These are phyloP conservation scores for Lepidium didymum DNA, from an alignment of 345 rosid species.

Conservation along the genomic window DNA sequence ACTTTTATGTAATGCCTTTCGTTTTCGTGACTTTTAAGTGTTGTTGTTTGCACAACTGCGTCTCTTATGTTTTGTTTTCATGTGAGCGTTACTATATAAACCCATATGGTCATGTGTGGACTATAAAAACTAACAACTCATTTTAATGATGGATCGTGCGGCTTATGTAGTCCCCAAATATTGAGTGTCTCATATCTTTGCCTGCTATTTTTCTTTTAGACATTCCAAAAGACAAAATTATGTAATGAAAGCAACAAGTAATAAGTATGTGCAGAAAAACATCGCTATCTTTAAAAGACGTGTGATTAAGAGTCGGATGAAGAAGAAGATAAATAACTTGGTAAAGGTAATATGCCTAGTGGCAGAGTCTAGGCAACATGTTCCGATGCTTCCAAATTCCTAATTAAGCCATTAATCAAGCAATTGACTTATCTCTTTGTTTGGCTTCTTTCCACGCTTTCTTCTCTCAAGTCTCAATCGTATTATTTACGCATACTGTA, in stretches of 20 bases:
- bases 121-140: neutral
- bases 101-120: slow-evolving; percentile 3
- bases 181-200: neutral
- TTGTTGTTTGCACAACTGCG: slow-evolving; percentile 1
- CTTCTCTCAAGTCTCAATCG: neutral
- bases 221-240: neutral
- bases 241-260: slow-evolving; percentile 1
- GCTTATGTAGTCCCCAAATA: neutral
- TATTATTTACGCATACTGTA: neutral
- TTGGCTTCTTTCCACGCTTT: neutral
- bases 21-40: slow-evolving; percentile 17
- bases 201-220: neutral
- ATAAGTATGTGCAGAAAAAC: neutral
- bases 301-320: neutral
- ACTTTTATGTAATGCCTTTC: neutral
- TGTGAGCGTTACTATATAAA: neutral
- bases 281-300: slow-evolving; percentile 6
- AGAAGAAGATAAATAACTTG: slow-evolving; percentile 8
- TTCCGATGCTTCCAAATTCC: neutral
- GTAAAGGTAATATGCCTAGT: slow-evolving; percentile 14
- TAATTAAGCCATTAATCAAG: neutral
- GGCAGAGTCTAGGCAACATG: neutral
- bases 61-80: slow-evolving; percentile 9
- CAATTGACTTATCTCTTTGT: neutral
- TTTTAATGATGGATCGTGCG: neutral